These are phyloP conservation scores for Chrysoporthe puriensis DNA, from an alignment of 2,329 filamentous ascomycete genomes.

Conservation along the genomic window DNA sequence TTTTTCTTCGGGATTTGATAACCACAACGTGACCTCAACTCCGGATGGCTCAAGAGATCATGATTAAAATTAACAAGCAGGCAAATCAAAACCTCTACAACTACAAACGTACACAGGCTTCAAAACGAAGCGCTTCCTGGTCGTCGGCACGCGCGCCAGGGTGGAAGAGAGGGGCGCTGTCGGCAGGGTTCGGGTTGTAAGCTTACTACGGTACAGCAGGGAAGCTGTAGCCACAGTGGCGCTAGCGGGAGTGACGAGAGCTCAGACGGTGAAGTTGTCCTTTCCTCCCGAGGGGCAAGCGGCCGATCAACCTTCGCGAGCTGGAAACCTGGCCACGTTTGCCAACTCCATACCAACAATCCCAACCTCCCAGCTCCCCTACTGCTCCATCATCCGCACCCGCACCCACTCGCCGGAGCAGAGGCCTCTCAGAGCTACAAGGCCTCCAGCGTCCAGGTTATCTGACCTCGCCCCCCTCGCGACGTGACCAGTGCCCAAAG, in stretches of 20 bases:
- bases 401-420: constrained; percentile 5
- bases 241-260: constrained; percentile 21
- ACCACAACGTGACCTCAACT: too few species aligned
- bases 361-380: constrained; percentile 1
- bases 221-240: constrained; percentile 28
- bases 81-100: too few species aligned
- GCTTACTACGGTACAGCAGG: constrained; percentile 7
- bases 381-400: neutral
- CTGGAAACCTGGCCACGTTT: constrained; percentile 29
- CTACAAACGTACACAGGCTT: too few species aligned
- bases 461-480: neutral
- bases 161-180: neutral
- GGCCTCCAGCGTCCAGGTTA: neutral
- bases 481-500: constrained; percentile 13
- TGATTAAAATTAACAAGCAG: too few species aligned
- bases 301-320: constrained; percentile 18
- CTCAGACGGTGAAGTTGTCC: constrained; percentile 30
- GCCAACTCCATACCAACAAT: constrained; percentile 15
- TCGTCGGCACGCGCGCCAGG: neutral
- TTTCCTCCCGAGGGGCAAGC: constrained; percentile 27
- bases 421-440: neutral
- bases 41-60: too few species aligned
- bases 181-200: constrained; percentile 19
- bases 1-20: too few species aligned
- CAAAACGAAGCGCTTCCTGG: too few species aligned